phyloP scores from a whole-genome alignment of 345 rosid species.

The Hibiscus mutabilis region DNA sequence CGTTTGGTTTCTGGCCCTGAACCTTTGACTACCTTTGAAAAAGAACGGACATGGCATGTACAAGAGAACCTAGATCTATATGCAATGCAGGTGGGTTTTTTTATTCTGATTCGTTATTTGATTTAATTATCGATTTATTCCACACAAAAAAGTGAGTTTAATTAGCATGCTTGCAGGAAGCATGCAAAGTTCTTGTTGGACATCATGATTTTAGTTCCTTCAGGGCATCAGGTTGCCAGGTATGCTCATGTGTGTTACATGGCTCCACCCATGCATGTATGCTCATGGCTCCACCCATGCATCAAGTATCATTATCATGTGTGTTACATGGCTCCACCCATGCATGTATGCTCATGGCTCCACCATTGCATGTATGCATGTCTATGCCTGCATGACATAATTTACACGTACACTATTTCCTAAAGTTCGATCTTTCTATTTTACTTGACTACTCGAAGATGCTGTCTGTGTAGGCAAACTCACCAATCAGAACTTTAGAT shows the following conservation, averaged over 20 bases:
- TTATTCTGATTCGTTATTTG: slow-evolving; percentile 10
- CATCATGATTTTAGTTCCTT: slow-evolving; percentile 92
- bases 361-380: too few relatives aligned
- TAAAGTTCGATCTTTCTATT: neutral
- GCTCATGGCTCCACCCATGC: too few relatives aligned
- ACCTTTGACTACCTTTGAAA: slow-evolving; percentile 66
- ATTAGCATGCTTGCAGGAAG: slow-evolving; percentile 53
- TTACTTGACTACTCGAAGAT: neutral
- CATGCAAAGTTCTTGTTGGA: slow-evolving; percentile 85
- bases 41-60: slow-evolving; percentile 78
- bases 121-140: neutral
- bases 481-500: slow-evolving; percentile 72
- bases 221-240: slow-evolving; percentile 93
- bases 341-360: too few relatives aligned
- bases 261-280: neutral
- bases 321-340: too few relatives aligned
- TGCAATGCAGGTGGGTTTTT: slow-evolving; percentile 71
- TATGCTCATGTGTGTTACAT: slow-evolving; percentile 8
- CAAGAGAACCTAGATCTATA: slow-evolving; percentile 56
- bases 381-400: neutral
- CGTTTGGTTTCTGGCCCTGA: slow-evolving; percentile 72
- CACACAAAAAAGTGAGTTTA: neutral
- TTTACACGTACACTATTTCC: neutral
- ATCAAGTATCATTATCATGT: too few relatives aligned
- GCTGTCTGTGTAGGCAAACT: slow-evolving; percentile 51